Evolutionary conservation across 1,284 basidiomycete genomes (phyloP).

Genomic region (Cryptococcus sp.): DNA sequence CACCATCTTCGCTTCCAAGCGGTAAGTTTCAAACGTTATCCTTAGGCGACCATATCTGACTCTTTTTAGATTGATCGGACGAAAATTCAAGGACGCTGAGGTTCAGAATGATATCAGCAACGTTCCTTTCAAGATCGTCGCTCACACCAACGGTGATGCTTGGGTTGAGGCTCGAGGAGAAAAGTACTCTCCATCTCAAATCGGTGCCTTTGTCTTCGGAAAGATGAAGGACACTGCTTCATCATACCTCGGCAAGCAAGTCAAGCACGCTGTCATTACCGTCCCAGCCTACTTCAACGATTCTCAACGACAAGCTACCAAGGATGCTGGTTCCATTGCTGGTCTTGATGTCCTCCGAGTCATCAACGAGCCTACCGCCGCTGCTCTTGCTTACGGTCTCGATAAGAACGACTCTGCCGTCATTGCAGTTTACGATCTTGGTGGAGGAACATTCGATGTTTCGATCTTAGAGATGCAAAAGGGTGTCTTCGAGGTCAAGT

Average conservation of each 20-base stretch:
- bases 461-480: constrained; percentile 99
- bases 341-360: constrained; percentile 96
- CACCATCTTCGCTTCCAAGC: constrained; percentile 94
- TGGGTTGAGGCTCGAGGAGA: constrained; percentile 68
- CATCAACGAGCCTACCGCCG: constrained; percentile 98
- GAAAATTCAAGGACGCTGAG: constrained; percentile 88
- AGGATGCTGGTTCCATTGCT: constrained; percentile 93
- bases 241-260: constrained; percentile 83
- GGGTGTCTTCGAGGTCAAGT: constrained; percentile 99
- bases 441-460: constrained; percentile 95
- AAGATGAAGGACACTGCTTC: constrained; percentile 98
- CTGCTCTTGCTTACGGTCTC: constrained; percentile 93
- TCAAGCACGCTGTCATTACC: constrained; percentile 88
- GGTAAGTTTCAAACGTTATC: constrained; percentile 44
- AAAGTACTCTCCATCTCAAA: constrained; percentile 58
- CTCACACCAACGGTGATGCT: constrained; percentile 57
- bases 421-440: constrained; percentile 95
- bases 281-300: constrained; percentile 99
- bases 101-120: constrained; percentile 79
- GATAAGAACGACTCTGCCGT: constrained; percentile 73
- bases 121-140: constrained; percentile 68
- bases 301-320: constrained; percentile 95
- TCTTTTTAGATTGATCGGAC: constrained; percentile 66
- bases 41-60: background rate
- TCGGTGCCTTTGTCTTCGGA: constrained; percentile 74